Evolutionary conservation across 2,329 filamentous ascomycete species (phyloP), one percentile per base, ranked within the genome.

Genomic region (Neofusicoccum umdonicola): DNA sequence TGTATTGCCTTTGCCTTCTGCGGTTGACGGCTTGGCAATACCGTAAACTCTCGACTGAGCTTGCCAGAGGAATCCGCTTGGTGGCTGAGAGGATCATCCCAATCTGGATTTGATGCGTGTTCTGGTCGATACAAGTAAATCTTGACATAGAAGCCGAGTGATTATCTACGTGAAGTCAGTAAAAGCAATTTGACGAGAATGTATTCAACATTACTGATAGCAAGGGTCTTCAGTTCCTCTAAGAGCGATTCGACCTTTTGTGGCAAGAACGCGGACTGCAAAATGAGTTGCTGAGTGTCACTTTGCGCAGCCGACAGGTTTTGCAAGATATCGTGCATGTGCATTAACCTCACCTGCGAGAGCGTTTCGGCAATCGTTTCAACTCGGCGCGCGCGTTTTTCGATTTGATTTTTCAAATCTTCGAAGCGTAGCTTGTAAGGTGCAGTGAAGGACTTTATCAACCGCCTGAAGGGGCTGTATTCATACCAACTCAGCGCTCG

Each of bases 341-440:
- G 22, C 22, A 22, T 22, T 22, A 22, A 22, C 22, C 22, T 22
- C 22, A 22, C 3, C 22, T 22, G 22, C 22, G 22, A 22, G 22
- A 22, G 22, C 3, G 22, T 22, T 22, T 22, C 22, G 22, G 22
- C 22, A 22, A 22, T 22, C 22, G 22, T 22, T 22, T 22, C 22
- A 22, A 22, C 22, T 22, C 27, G 48, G 11, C 50, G 27, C 4
- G 67, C 41, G 35, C 27, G 15, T 15, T 50, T 12, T 9, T 50
- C 47, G 19, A 68, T 58, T 2, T 65, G 31, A 4, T 63, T 61
- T 4, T 57, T 39, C 12, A 56, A 27, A 34, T 67, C 66, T 45
- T 67, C 27, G 37, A 66, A 69, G 3, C 50, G 22, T 12, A 69
- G 62, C 3, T 42, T 57, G 51, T 58, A 68, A 2, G 67, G 67